Conservation (phyloP, 1,284 basidiomycete species). For the Wolfiporia cocos region DNA sequence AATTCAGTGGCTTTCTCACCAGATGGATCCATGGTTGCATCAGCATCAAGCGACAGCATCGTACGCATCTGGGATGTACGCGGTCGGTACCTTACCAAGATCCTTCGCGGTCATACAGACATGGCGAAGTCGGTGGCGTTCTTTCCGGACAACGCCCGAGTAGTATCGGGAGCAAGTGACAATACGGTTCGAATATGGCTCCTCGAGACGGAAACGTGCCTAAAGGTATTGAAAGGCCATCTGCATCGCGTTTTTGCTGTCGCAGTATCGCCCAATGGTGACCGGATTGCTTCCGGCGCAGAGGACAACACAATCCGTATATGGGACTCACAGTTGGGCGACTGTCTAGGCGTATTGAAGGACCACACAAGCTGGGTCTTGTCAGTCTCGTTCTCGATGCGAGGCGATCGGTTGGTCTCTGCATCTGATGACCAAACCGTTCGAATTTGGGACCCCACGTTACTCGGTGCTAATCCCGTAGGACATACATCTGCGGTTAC, state of each 20-base stretch:
- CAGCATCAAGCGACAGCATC: no score
- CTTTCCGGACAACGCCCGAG: background rate
- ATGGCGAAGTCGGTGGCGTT: background rate
- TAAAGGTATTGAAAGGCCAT: background rate
- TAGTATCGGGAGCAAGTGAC: background rate
- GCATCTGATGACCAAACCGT: background rate
- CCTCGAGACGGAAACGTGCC: background rate
- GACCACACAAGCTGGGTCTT: background rate
- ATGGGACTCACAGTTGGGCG: background rate
- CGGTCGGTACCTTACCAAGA: no score
- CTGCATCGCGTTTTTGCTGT: background rate
- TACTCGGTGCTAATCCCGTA: no score
- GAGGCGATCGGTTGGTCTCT: background rate
- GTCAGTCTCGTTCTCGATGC: background rate
- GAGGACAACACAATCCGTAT: background rate
- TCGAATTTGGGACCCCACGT: background rate
- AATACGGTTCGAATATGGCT: background rate
- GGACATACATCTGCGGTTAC: no score
- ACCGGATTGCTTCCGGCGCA: background rate
- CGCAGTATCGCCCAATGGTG: background rate
- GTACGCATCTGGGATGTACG: no score
- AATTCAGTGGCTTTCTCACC: no score
- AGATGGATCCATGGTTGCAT: no score
- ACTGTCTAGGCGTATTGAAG: background rate
- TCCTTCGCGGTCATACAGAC: background rate